Evolutionary conservation across 441 rosid species (phyloP).

Genomic region (Euphorbia schlechtendalii): DNA sequence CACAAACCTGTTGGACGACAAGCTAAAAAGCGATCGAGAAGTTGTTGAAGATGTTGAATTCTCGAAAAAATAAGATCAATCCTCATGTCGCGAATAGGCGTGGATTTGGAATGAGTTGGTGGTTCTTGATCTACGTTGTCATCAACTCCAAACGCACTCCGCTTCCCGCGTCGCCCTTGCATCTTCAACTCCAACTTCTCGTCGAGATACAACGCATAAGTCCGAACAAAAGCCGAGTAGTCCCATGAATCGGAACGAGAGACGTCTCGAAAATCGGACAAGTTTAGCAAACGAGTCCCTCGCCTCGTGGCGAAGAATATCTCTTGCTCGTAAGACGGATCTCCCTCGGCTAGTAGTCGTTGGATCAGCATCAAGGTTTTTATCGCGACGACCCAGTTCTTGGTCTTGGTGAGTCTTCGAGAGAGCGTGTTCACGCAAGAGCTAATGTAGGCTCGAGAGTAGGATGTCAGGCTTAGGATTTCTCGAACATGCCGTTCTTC

Average conservation of each 20-base stretch:
- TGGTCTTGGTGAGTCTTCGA: conserved; percentile 71
- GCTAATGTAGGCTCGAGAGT: conserved; percentile 48
- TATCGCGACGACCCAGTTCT: conserved; percentile 83
- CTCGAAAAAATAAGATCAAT: conserved; percentile 43
- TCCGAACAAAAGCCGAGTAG: conserved; percentile 72
- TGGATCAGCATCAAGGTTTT: conserved; percentile 69
- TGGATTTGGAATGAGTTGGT: conserved; percentile 23
- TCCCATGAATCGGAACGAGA: conserved; percentile 67
- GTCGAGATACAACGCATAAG: conserved; percentile 70
- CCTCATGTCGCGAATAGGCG: conserved; percentile 53
- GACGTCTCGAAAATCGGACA: conserved; percentile 70
- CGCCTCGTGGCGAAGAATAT: conserved; percentile 79
- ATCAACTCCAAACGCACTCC: conserved; percentile 36
- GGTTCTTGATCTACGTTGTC: conserved; percentile 33
- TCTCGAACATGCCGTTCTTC: conserved; percentile 70
- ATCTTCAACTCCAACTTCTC: conserved; percentile 70
- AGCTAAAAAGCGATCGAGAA: conserved; percentile 76
- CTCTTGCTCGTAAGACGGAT: conserved; percentile 75
- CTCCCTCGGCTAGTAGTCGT: conserved; percentile 59
- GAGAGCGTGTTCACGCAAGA: conserved; percentile 54
- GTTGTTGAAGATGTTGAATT: conserved; percentile 64
- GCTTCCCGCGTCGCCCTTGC: conserved; percentile 52
- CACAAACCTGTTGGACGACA: conserved; percentile 79
- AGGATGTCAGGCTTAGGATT: conserved; percentile 61
- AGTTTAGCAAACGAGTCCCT: conserved; percentile 74